phyloP scores from a whole-genome alignment of 441 rosid species.

The Hura crepitans region DNA sequence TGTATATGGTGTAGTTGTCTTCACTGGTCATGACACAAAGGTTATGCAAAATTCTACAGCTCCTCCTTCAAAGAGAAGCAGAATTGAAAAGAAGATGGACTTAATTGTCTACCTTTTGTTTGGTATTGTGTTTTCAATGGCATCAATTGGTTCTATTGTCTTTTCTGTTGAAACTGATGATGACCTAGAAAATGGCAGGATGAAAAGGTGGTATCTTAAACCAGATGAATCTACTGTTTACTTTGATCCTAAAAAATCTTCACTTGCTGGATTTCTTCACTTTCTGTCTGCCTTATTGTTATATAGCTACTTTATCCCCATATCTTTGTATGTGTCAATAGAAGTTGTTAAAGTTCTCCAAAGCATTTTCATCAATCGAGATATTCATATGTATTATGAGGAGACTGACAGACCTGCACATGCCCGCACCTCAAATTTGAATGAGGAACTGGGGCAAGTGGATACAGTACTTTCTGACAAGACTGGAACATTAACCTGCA shows the following conservation, averaged over 20 bases:
- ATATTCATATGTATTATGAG: conserved; percentile 75
- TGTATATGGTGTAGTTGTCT: conserved; percentile 77
- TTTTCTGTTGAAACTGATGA: conserved; percentile 66
- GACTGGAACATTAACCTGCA: conserved; percentile 98
- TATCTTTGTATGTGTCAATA: conserved; percentile 89
- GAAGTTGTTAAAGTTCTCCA: conserved; percentile 94
- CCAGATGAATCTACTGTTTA: conserved; percentile 68
- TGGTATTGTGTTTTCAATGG: conserved; percentile 55
- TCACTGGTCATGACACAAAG: conserved; percentile 90
- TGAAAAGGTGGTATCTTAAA: conserved; percentile 93
- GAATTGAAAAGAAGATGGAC: conserved; percentile 82
- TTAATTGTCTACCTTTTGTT: conserved; percentile 72
- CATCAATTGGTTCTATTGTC: conserved; percentile 60
- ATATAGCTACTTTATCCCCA: conserved; percentile 89
- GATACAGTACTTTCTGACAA: conserved; percentile 94
- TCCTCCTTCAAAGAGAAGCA: conserved; percentile 97
- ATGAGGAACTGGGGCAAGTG: conserved; percentile 99
- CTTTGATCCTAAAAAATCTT: conserved; percentile 60
- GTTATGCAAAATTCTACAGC: conserved; percentile 83
- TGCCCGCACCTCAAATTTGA: conserved; percentile 97
- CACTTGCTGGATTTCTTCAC: conserved; percentile 57
- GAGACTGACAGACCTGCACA: conserved; percentile 83
- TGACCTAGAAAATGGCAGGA: conserved; percentile 60
- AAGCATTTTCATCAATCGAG: conserved; percentile 82
- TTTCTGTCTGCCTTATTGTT: conserved; percentile 84